Conservation (phyloP, 1,139 yeast genomes). For the Keqinozyma sinolaborantium region DNA sequence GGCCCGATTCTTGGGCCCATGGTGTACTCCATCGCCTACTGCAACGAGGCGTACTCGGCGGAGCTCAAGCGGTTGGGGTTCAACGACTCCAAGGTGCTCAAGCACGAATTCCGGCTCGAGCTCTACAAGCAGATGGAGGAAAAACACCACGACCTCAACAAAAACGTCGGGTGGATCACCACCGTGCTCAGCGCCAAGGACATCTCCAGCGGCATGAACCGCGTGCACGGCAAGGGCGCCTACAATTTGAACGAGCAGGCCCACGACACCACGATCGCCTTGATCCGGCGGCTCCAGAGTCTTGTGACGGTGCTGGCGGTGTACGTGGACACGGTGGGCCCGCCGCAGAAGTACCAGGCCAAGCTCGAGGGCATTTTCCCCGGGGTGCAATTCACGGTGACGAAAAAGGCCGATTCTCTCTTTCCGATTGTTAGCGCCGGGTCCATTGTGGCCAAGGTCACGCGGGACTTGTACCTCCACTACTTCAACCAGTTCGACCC, state of each 20-base stretch:
- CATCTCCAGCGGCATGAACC: slow-evolving; percentile 84
- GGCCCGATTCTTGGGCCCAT: slow-evolving; percentile 97
- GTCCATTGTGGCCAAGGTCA: slow-evolving; percentile 94
- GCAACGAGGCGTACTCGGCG: slow-evolving; percentile 52
- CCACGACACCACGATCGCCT: slow-evolving; percentile 83
- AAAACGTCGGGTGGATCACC: slow-evolving; percentile 84
- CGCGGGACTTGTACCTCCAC: slow-evolving; percentile 73
- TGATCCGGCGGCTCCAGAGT: slow-evolving; percentile 60
- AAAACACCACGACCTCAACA: slow-evolving; percentile 38
- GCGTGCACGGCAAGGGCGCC: slow-evolving; percentile 48
- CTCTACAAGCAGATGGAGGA: slow-evolving; percentile 59
- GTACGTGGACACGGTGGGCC: slow-evolving; percentile 95
- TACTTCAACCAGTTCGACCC: slow-evolving; percentile 21
- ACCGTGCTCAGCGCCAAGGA: slow-evolving; percentile 84
- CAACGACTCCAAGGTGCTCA: slow-evolving; percentile 88
- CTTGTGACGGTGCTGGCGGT: slow-evolving; percentile 62
- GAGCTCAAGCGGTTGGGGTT: slow-evolving; percentile 65
- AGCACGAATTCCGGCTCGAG: slow-evolving; percentile 63
- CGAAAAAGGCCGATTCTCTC: slow-evolving; percentile 93
- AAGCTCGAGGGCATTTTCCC: slow-evolving; percentile 75
- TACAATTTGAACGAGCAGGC: slow-evolving; percentile 94
- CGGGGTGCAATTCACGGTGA: slow-evolving; percentile 68
- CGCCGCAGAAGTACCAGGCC: slow-evolving; percentile 78
- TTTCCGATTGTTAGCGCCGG: slow-evolving; percentile 95
- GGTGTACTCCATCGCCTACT: slow-evolving; percentile 91